A percentile compares a stretch with the other conserved stretches of the same genome.
phyloP scores from a whole-genome alignment of 108 stramenopile species.

The Nitzschia putrida region DNA sequence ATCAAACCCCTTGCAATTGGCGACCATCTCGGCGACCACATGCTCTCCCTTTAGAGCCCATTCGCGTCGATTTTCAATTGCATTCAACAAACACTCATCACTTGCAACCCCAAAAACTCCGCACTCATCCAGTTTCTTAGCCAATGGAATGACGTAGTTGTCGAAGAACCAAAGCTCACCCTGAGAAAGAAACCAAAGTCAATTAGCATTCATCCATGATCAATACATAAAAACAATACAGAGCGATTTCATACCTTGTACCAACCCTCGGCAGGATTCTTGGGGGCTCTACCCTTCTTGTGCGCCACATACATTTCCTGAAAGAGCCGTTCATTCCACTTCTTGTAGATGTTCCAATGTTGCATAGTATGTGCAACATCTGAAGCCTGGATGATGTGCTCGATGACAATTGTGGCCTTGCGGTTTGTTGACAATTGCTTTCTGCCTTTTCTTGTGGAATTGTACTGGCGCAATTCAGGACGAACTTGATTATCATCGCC shows the following conservation, averaged over 20 bases:
- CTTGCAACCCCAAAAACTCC: slow-evolving; percentile 25
- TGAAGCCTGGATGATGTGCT: slow-evolving; percentile 27
- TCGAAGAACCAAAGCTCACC: slow-evolving; percentile 31
- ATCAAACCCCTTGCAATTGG: slow-evolving; percentile 1
- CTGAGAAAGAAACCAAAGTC: not conserved
- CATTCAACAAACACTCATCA: slow-evolving; percentile 34
- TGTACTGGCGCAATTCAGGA: not conserved
- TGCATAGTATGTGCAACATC: slow-evolving; percentile 31
- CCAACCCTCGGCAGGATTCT: slow-evolving; percentile 33
- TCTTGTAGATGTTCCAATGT: slow-evolving; percentile 20
- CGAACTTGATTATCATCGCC: not conserved
- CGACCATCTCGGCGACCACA: slow-evolving; percentile 27
- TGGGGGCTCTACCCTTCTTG: slow-evolving; percentile 38
- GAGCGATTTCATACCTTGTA: slow-evolving; percentile 1
- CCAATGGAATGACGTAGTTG: slow-evolving; percentile 17
- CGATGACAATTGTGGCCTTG: slow-evolving; percentile 29
- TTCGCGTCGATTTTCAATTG: slow-evolving; percentile 30
- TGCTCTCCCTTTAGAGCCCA: slow-evolving; percentile 31
- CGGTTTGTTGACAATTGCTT: slow-evolving; percentile 10
- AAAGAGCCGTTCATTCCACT: slow-evolving; percentile 13
- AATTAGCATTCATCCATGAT: not conserved
- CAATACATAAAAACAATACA: too few relatives aligned
- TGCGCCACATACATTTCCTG: slow-evolving; percentile 54
- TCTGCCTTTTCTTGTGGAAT: not conserved
- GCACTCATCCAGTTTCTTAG: slow-evolving; percentile 15